phyloP scores from a whole-genome alignment of 768 basidiomycete genomes.

The Amyloporia xantha region DNA sequence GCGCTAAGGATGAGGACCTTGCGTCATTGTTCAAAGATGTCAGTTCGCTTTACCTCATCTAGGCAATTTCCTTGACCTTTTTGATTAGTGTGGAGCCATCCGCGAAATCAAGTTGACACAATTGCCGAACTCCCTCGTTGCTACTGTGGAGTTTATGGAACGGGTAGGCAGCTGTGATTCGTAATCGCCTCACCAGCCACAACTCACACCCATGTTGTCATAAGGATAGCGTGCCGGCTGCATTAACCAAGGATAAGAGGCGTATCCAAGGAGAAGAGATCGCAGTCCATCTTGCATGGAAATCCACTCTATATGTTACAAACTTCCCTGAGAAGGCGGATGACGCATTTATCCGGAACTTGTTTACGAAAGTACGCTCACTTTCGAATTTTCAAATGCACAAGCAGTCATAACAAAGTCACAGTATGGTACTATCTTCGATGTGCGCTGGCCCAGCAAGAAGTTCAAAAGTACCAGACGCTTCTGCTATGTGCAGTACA shows the following conservation, averaged over 20 bases:
- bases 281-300: conserved; percentile 85
- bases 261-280: conserved; percentile 70
- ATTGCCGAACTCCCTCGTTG: conserved; percentile 54
- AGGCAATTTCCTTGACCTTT: conserved; percentile 11
- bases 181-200: background rate
- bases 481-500: conserved; percentile 93
- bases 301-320: conserved; percentile 90
- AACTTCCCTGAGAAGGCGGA: conserved; percentile 89
- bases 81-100: conserved; percentile 71
- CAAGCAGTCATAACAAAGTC: no score
- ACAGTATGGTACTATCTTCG: conserved; percentile 90
- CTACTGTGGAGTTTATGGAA: conserved; percentile 82
- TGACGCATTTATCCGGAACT: conserved; percentile 62
- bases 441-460: conserved; percentile 97
- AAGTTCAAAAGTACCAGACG: conserved; percentile 88
- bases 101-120: conserved; percentile 79
- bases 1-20: conserved; percentile 61
- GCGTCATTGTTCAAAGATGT: conserved; percentile 80
- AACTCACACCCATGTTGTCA: background rate
- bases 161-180: conserved; percentile 38
- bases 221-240: conserved; percentile 77
- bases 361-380: conserved; percentile 71
- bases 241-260: conserved; percentile 94
- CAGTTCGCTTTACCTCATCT: conserved; percentile 18
- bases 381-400: no score